Evolutionary conservation across 202 grass and related monocot genomes (phyloP).

Genomic region (Alloteropsis angusta): DNA sequence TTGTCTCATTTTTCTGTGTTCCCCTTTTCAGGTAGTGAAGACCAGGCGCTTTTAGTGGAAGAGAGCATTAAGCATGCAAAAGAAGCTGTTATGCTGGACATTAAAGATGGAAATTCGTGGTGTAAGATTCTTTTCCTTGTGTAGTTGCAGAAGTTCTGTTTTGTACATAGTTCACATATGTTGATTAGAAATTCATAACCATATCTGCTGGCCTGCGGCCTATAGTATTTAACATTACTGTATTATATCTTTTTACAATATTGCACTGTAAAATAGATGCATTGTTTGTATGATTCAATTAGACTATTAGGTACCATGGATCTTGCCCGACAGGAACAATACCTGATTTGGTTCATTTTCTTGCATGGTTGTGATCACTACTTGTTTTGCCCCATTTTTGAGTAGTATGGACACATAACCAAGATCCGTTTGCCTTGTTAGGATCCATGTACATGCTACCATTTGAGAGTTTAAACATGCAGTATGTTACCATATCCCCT

Average conservation of each 20-base stretch:
- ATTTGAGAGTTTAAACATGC: background rate
- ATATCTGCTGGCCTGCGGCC: background rate
- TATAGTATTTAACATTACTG: background rate
- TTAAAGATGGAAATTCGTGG: conserved; percentile 96
- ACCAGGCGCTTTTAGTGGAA: conserved; percentile 53
- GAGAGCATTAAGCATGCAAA: conserved; percentile 94
- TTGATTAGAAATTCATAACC: background rate
- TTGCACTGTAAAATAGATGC: background rate
- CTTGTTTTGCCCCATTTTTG: background rate
- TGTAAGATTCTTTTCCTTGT: conserved; percentile 59
- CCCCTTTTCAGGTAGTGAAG: conserved; percentile 49
- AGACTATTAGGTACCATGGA: background rate
- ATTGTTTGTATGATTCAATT: background rate
- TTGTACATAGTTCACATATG: background rate
- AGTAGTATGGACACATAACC: background rate
- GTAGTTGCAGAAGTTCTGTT: background rate
- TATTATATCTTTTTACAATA: background rate
- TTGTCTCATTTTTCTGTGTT: background rate
- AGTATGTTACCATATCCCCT: background rate
- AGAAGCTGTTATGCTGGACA: conserved; percentile 87
- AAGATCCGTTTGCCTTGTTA: background rate
- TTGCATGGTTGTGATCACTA: background rate
- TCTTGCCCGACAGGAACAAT: background rate
- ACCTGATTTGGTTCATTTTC: background rate
- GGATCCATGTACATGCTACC: background rate